Conservation (phyloP, 108 stramenopile species). For the Nitzschia sp. region DNA sequence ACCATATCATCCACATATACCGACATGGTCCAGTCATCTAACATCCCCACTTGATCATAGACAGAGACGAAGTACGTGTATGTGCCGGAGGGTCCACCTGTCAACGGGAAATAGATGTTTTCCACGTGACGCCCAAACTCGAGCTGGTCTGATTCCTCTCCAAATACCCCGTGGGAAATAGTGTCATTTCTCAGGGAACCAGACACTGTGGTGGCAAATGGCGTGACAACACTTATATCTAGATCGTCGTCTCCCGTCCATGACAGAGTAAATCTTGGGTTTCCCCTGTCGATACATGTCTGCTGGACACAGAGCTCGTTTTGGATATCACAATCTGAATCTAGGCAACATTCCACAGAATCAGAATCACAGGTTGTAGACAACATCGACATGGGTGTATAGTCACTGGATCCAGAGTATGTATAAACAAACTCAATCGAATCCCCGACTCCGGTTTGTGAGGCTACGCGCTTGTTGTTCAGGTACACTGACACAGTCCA, state of each 20-base stretch:
- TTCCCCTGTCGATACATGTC: conserved; percentile 24
- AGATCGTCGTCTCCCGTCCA: conserved; percentile 35
- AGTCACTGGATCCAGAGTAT: not conserved
- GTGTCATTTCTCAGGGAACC: not conserved
- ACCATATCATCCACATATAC: conserved; percentile 22
- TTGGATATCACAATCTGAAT: conserved; percentile 18
- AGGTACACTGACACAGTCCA: conserved; percentile 23
- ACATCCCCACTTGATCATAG: not conserved
- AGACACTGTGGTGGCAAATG: conserved; percentile 17
- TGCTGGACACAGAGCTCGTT: conserved; percentile 23
- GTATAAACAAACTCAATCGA: conserved; percentile 4
- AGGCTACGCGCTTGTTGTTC: conserved; percentile 9
- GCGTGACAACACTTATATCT: conserved; percentile 20
- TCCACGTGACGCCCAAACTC: conserved; percentile 23
- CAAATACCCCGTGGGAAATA: conserved; percentile 7
- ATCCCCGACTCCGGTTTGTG: conserved; percentile 12
- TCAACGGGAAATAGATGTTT: conserved; percentile 26
- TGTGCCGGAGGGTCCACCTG: conserved; percentile 19
- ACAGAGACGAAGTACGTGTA: conserved; percentile 19
- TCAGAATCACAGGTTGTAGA: not conserved
- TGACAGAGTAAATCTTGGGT: conserved; percentile 31
- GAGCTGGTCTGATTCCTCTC: conserved; percentile 17
- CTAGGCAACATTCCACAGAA: conserved; percentile 22
- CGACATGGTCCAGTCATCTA: conserved; percentile 14
- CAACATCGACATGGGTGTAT: not conserved